These are phyloP conservation scores for Globisporangium irregulare DNA, from an alignment of 352 stramenopile species.

Conservation along the genomic window DNA sequence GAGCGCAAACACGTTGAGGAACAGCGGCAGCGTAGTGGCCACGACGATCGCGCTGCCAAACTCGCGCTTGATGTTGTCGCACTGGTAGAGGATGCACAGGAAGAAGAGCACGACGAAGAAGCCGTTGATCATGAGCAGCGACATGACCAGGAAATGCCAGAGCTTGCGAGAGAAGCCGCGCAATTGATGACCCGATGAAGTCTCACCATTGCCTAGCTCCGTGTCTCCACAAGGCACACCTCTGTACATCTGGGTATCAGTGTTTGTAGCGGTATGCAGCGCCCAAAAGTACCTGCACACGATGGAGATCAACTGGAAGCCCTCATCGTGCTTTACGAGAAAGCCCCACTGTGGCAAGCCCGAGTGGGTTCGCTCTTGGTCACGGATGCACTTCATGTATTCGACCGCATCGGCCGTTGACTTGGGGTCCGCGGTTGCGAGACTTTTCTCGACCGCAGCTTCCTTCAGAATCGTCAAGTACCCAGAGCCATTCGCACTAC, in stretches of 20 bases:
- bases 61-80: conserved; percentile 19
- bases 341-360: background rate
- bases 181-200: background rate
- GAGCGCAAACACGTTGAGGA: conserved; percentile 54
- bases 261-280: background rate
- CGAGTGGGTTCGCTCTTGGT: background rate
- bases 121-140: conserved; percentile 63
- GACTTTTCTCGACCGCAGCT: background rate
- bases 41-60: conserved; percentile 17
- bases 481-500: conserved; percentile 9
- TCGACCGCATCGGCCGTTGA: background rate
- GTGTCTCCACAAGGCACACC: background rate
- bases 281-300: conserved; percentile 4
- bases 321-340: conserved; percentile 18
- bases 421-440: conserved; percentile 17
- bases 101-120: conserved; percentile 61
- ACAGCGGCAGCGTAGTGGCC: conserved; percentile 30
- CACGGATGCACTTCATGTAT: conserved; percentile 18
- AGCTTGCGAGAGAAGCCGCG: conserved; percentile 58
- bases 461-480: background rate
- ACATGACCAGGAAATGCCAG: conserved; percentile 58
- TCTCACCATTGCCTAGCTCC: background rate
- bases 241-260: background rate
- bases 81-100: conserved; percentile 62
- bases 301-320: conserved; percentile 28